A percentile compares a stretch with the other conserved stretches of the same genome.
Conservation (phyloP, 2,329 filamentous ascomycete genomes). For the Exophiala phaeomuriformis region DNA sequence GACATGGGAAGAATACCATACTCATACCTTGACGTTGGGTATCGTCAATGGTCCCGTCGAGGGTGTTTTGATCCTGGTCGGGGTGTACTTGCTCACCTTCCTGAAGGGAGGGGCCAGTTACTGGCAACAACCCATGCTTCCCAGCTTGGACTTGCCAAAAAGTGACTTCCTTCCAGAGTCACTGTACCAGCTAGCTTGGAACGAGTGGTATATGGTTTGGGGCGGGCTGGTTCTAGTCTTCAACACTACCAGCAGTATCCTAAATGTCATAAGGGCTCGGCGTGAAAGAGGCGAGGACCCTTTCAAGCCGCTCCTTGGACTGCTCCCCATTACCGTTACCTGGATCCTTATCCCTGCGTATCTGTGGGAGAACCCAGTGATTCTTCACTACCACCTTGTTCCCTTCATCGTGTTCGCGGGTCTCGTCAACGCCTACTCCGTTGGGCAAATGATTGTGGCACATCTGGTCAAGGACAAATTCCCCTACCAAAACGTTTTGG, state of each 20-base stretch:
- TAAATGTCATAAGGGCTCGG: slow-evolving; percentile 77
- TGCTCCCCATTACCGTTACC: slow-evolving; percentile 69
- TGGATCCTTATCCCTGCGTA: slow-evolving; percentile 75
- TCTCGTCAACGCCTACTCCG: slow-evolving; percentile 86
- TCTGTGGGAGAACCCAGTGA: slow-evolving; percentile 74
- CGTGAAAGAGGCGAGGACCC: slow-evolving; percentile 63
- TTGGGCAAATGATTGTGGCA: slow-evolving; percentile 91
- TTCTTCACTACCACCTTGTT: slow-evolving; percentile 74
- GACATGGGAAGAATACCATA: slow-evolving; percentile 99
- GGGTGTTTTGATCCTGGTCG: slow-evolving; percentile 75
- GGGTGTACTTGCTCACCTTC: slow-evolving; percentile 76
- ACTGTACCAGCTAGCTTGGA: slow-evolving; percentile 76
- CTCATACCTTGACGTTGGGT: slow-evolving; percentile 86
- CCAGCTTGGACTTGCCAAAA: slow-evolving; percentile 61
- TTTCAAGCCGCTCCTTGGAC: slow-evolving; percentile 62
- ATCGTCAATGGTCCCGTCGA: slow-evolving; percentile 92
- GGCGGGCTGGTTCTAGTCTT: slow-evolving; percentile 72
- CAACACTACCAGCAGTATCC: slow-evolving; percentile 67
- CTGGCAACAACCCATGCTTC: slow-evolving; percentile 79
- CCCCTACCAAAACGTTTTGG: slow-evolving; percentile 82
- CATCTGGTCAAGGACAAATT: slow-evolving; percentile 83
- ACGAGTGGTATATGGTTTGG: slow-evolving; percentile 87
- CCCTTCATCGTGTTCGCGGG: slow-evolving; percentile 86
- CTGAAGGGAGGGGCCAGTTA: slow-evolving; percentile 81
- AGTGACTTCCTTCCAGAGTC: slow-evolving; percentile 57